Percentiles rank a stretch among this genome's conserved stretches.
These are phyloP conservation scores for Lentinula boryana DNA, from an alignment of 768 basidiomycete genomes.

Conservation along the genomic window DNA sequence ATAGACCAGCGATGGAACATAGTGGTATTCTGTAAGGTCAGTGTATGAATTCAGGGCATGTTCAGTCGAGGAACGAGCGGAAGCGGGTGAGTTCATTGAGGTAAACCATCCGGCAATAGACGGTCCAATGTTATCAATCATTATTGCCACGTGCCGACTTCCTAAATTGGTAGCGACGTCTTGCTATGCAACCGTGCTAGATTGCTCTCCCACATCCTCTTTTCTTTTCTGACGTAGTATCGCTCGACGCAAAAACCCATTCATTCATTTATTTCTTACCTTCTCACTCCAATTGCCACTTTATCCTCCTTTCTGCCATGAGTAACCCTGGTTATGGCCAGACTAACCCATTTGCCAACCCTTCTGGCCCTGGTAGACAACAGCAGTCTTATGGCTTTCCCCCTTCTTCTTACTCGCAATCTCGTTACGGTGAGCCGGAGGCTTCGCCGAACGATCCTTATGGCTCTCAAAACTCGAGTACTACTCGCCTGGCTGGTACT, in stretches of 20 bases:
- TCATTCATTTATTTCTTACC: slow-evolving; percentile 24
- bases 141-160: background rate
- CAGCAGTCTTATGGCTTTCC: slow-evolving; percentile 11
- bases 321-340: slow-evolving; percentile 35
- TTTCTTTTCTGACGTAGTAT: background rate
- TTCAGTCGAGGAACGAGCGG: background rate
- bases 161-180: background rate
- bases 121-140: background rate
- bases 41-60: background rate
- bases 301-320: slow-evolving; percentile 15
- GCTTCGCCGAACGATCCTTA: slow-evolving; percentile 51
- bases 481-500: slow-evolving; percentile 46
- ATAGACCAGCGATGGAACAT: slow-evolving; percentile 7
- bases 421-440: slow-evolving; percentile 37
- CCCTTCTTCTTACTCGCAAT: slow-evolving; percentile 22
- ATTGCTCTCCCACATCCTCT: background rate
- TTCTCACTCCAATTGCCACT: slow-evolving; percentile 9
- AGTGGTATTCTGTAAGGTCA: background rate
- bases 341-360: slow-evolving; percentile 21
- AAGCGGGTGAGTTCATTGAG: background rate
- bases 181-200: background rate
- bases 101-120: background rate
- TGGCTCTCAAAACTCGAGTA: slow-evolving; percentile 43
- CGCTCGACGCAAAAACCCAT: slow-evolving; percentile 8
- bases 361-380: slow-evolving; percentile 10